Percentiles rank a stretch among this genome's conserved stretches.
These are phyloP conservation scores for Mucor plumbeus DNA, from an alignment of 371 early-diverging fungal genomes.

Conservation along the genomic window DNA sequence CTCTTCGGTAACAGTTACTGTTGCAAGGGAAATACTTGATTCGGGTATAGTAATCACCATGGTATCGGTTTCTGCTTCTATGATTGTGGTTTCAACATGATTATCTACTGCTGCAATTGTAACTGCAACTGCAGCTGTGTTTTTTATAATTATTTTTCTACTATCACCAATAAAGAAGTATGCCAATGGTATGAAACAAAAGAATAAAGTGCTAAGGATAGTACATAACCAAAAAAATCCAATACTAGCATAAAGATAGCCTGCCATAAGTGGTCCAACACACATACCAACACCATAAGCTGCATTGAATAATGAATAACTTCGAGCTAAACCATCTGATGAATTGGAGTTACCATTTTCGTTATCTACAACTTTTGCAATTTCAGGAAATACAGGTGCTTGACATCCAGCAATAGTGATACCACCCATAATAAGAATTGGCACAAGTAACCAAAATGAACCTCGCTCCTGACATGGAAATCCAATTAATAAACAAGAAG, in stretches of 20 bases:
- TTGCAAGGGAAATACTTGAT: not conserved
- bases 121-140: not conserved
- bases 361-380: conserved; percentile 42
- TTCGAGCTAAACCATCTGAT: conserved; percentile 42
- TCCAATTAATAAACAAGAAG: conserved; percentile 39
- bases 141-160: conserved; percentile 11
- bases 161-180: conserved; percentile 40
- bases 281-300: conserved; percentile 51
- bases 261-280: conserved; percentile 29
- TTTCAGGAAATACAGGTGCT: conserved; percentile 50
- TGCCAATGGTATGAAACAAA: conserved; percentile 43
- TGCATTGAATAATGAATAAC: conserved; percentile 51
- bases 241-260: conserved; percentile 28
- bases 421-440: conserved; percentile 37
- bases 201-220: conserved; percentile 30
- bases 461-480: conserved; percentile 33
- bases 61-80: not conserved
- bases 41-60: not conserved
- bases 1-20: not conserved
- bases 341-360: conserved; percentile 33
- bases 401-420: conserved; percentile 49
- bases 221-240: conserved; percentile 38
- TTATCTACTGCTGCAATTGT: not conserved
- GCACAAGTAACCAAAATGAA: conserved; percentile 43
- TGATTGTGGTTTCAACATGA: not conserved